phyloP scores from a whole-genome alignment of 2,329 filamentous ascomycete species.

The Capronia americana region DNA sequence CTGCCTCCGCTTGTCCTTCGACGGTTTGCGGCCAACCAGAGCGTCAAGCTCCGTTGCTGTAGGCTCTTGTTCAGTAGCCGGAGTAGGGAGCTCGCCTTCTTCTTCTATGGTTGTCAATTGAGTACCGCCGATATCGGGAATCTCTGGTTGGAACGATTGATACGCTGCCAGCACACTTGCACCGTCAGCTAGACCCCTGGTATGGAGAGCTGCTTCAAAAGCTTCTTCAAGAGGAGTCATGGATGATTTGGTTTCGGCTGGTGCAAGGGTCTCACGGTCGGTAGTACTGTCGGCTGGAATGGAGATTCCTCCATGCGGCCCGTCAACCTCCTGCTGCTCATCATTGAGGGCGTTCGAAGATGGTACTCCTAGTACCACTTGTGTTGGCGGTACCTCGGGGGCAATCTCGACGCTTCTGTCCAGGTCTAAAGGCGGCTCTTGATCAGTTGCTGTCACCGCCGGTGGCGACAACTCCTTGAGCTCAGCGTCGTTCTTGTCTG shows the following conservation, averaged over 20 bases:
- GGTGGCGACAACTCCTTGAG: neutral
- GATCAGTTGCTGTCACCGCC: neutral
- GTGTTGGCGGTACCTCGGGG: neutral
- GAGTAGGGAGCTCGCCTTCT: slow-evolving; percentile 21
- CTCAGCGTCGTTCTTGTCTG: neutral
- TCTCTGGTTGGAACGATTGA: slow-evolving; percentile 34
- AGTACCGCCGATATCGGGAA: slow-evolving; percentile 13
- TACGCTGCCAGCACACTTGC: slow-evolving; percentile 31
- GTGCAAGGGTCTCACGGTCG: too few relatives aligned
- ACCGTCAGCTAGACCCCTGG: slow-evolving; percentile 33
- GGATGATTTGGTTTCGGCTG: slow-evolving; percentile 4
- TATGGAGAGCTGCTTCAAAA: slow-evolving; percentile 33
- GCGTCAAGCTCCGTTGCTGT: neutral
- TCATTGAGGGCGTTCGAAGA: neutral
- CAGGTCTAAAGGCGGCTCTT: neutral
- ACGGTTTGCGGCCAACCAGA: slow-evolving; percentile 19
- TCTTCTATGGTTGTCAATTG: slow-evolving; percentile 28
- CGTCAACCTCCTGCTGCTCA: too few relatives aligned
- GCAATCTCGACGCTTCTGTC: neutral
- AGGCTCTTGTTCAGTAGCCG: slow-evolving; percentile 7
- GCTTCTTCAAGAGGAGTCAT: slow-evolving; percentile 35
- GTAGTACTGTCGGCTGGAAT: neutral
- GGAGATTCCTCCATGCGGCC: neutral
- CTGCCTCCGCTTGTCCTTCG: slow-evolving; percentile 35
- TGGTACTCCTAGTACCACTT: neutral